Evolutionary conservation across 2,329 filamentous ascomycete species (phyloP), one percentile per base, ranked within the genome.

Genomic region (Cordyceps javanica): DNA sequence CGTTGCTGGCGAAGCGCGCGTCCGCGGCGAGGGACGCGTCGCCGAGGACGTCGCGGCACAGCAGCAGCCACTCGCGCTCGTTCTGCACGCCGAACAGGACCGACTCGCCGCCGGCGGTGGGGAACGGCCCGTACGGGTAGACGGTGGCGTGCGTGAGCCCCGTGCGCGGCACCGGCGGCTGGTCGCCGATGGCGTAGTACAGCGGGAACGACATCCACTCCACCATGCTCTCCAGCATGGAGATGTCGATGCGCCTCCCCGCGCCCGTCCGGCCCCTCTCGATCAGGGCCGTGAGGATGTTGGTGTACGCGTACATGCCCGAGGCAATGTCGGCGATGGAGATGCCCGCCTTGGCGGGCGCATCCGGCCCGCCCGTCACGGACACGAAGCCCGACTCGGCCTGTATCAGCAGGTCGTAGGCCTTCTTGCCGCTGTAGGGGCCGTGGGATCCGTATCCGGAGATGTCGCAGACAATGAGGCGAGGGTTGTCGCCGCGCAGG

Each of bases 41-140:
- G 0, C 67, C 70, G 4, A 83, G 67, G 1, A 83, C 78, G 2
- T 72, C 64, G 0, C 66, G 64, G 57, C 78, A 81, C 13, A 83
- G 74, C 6, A 69, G 78, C 1, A 62, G 67, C 79, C 79, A 82
- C 62, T 83, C 81, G 3, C 80, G 70, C 67, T 82, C 80, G 59
- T 83, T 83, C 62, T 84, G 81, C 23, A 83, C 73, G 0, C 80
- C 81, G 4, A 83, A 66, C 77, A 82, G 82, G 14, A 83, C 79
- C 0, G 75, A 73, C 0, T 73, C 72, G 0, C 73, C 74, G 10
- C 74, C 73, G 0, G 75, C 76, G 0, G 79, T 76, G 36, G 75
- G 68, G 48, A 83, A 83, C 0, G 79, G 79, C 0, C 80, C 80
- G 49, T 83, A 83, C 0, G 81, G 81, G 59, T 82, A 83, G 6